Percentiles rank a stretch among this genome's conserved stretches.
phyloP scores from a whole-genome alignment of 441 rosid genomes.

The Dalechampia spathulata region DNA sequence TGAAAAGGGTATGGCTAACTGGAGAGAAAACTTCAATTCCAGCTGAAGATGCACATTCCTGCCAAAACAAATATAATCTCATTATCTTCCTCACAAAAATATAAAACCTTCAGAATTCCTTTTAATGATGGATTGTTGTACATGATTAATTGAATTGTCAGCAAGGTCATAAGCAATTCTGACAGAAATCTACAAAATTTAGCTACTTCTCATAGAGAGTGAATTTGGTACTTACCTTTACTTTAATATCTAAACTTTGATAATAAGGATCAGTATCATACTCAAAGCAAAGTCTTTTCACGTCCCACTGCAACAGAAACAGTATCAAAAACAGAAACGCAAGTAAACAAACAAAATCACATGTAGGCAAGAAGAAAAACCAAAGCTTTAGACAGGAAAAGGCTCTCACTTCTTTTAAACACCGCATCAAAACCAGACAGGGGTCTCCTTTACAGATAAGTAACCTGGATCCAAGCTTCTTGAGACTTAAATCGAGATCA shows the following conservation, averaged over 20 bases:
- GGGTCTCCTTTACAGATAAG: conserved; percentile 77
- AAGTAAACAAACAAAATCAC: neutral
- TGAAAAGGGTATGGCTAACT: conserved; percentile 83
- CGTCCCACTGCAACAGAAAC: conserved; percentile 56
- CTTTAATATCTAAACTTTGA: conserved; percentile 60
- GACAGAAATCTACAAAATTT: neutral
- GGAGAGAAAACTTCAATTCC: conserved; percentile 82
- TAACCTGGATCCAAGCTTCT: conserved; percentile 68
- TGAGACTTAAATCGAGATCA: conserved; percentile 68
- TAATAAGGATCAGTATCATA: conserved; percentile 85
- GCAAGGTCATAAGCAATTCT: neutral
- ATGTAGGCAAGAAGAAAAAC: neutral
- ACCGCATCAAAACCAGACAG: conserved; percentile 48
- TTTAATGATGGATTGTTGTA: neutral
- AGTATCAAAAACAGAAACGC: neutral
- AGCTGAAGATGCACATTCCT: conserved; percentile 58
- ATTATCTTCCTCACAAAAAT: neutral
- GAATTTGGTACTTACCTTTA: conserved; percentile 38
- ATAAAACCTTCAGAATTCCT: neutral
- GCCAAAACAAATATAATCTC: conserved; percentile 8
- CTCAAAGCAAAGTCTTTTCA: conserved; percentile 76
- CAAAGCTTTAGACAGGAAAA: neutral
- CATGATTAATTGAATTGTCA: too few species aligned
- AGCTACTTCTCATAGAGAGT: neutral
- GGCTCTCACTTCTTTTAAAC: conserved; percentile 60